These are phyloP conservation scores for Globomyces sp. DNA, from an alignment of 371 early-diverging fungal genomes.

Conservation along the genomic window DNA sequence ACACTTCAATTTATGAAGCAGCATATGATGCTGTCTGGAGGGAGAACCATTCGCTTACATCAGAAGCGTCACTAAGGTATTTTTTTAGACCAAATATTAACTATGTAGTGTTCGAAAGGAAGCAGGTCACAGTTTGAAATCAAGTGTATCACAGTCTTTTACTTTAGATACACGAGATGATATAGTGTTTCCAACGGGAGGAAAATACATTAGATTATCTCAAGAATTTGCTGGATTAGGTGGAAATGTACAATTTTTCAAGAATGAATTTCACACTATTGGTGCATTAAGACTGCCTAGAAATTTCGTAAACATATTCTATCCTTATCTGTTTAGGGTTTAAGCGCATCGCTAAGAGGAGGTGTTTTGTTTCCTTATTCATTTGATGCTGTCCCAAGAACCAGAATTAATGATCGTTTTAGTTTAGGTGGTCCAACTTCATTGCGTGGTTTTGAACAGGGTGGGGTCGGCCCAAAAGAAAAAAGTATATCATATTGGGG, in stretches of 20 bases:
- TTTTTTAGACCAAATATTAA: not conserved
- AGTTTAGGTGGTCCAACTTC: conserved; percentile 82
- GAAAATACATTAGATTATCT: conserved; percentile 62
- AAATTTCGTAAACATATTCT: conserved; percentile 28
- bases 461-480: conserved; percentile 88
- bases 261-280: conserved; percentile 56
- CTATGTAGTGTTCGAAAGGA: conserved; percentile 72
- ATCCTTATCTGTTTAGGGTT: conserved; percentile 40
- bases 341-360: conserved; percentile 38
- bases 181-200: conserved; percentile 69
- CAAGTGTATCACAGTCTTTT: conserved; percentile 68
- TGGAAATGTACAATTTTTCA: conserved; percentile 76
- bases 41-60: conserved; percentile 65
- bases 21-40: conserved; percentile 76
- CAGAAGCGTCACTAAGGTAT: conserved; percentile 74
- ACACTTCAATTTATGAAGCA: conserved; percentile 27
- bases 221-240: conserved; percentile 81
- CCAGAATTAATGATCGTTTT: conserved; percentile 71
- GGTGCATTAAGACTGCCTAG: not conserved
- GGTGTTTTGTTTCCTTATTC: conserved; percentile 67
- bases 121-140: conserved; percentile 87
- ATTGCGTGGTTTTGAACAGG: conserved; percentile 83
- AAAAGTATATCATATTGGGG: conserved; percentile 43
- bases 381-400: conserved; percentile 6
- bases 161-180: conserved; percentile 75